Percentiles rank a stretch among this genome's conserved stretches.
Evolutionary conservation across 805 yeast species (phyloP).

Genomic region (Debaryomyces tyrocola): DNA sequence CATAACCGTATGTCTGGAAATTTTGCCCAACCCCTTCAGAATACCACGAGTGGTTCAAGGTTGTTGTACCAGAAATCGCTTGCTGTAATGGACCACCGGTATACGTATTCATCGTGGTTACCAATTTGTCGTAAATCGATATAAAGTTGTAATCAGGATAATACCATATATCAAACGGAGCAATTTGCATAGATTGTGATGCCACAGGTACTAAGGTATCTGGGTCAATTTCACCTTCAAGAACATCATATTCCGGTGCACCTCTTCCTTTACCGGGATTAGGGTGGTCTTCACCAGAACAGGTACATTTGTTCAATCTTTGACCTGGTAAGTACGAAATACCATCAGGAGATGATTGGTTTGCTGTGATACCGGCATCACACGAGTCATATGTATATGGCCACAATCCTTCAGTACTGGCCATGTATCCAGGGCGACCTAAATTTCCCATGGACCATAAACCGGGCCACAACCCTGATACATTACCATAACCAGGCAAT

Average conservation of each 20-base stretch:
- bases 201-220: conserved; percentile 60
- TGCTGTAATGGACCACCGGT: conserved; percentile 94
- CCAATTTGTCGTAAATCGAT: conserved; percentile 64
- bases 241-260: conserved; percentile 75
- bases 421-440: conserved; percentile 40
- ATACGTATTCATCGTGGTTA: conserved; percentile 82
- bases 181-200: conserved; percentile 89
- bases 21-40: conserved; percentile 52
- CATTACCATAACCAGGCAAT: conserved; percentile 36
- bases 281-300: conserved; percentile 39
- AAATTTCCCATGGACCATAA: conserved; percentile 43
- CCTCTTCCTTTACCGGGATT: conserved; percentile 39
- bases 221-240: conserved; percentile 79
- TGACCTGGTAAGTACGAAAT: conserved; percentile 43
- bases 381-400: conserved; percentile 41
- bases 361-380: conserved; percentile 42
- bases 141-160: conserved; percentile 82
- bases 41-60: conserved; percentile 82
- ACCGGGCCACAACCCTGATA: conserved; percentile 43
- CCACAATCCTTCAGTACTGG: conserved; percentile 41
- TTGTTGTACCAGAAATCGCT: conserved; percentile 82
- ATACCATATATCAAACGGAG: conserved; percentile 95
- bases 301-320: conserved; percentile 32
- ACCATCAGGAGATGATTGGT: conserved; percentile 42
- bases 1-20: conserved; percentile 77